Conservation (phyloP, 1,284 basidiomycete species). For the Ustilago nuda region DNA sequence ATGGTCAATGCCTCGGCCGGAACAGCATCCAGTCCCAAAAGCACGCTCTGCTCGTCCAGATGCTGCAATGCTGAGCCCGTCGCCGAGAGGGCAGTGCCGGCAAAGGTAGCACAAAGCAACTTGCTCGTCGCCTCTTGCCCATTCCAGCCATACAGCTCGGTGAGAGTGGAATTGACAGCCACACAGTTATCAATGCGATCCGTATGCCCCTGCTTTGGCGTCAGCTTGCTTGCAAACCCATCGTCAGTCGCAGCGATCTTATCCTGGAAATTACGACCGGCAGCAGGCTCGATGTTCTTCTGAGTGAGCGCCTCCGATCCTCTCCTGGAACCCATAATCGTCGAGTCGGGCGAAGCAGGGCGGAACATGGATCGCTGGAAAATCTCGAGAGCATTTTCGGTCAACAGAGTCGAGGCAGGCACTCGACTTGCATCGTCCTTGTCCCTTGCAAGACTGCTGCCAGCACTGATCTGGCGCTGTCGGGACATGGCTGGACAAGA, state of each 20-base stretch:
- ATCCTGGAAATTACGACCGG: neutral
- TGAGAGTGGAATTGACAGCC: slow-evolving; percentile 29
- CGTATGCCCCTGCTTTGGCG: neutral
- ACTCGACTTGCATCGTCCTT: neutral
- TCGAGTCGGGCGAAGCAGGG: slow-evolving; percentile 44
- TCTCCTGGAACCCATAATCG: slow-evolving; percentile 46
- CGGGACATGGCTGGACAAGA: neutral
- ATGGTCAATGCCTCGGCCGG: slow-evolving; percentile 55
- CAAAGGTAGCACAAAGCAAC: neutral
- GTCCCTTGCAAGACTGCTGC: slow-evolving; percentile 4
- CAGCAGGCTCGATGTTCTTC: slow-evolving; percentile 25
- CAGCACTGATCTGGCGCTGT: slow-evolving; percentile 5
- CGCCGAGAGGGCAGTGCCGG: slow-evolving; percentile 3
- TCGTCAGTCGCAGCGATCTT: neutral
- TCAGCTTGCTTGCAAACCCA: neutral
- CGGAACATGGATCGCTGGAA: slow-evolving; percentile 36
- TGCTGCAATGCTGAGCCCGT: slow-evolving; percentile 18
- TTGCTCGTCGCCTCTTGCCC: slow-evolving; percentile 18
- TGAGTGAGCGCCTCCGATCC: slow-evolving; percentile 50
- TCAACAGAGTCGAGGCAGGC: slow-evolving; percentile 26
- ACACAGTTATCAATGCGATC: slow-evolving; percentile 13
- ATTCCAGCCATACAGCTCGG: slow-evolving; percentile 39
- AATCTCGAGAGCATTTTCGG: slow-evolving; percentile 36
- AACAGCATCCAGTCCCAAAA: slow-evolving; percentile 52
- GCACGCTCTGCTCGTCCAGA: slow-evolving; percentile 31